Conservation (phyloP, 805 yeast genomes). For the Teunomyces aglyptinius region DNA sequence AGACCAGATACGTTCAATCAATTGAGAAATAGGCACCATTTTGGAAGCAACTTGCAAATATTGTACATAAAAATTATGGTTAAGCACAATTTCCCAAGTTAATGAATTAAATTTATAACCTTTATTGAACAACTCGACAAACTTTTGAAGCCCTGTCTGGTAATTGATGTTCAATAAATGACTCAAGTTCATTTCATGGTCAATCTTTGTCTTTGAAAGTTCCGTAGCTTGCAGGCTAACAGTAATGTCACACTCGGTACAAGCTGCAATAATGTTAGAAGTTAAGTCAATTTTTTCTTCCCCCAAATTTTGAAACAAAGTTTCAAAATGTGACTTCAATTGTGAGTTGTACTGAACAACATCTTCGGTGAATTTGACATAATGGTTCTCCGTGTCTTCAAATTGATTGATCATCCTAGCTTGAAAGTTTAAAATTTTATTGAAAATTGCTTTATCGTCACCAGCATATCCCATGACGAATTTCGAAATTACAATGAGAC, state of each 20-base stretch:
- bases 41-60: conserved; percentile 15
- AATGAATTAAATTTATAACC: conserved; percentile 29
- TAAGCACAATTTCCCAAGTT: conserved; percentile 34
- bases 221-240: neutral
- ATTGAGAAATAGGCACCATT: conserved; percentile 15
- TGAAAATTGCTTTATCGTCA: conserved; percentile 11
- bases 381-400: conserved; percentile 40
- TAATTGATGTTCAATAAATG: conserved; percentile 27
- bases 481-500: conserved; percentile 24
- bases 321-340: conserved; percentile 10
- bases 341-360: conserved; percentile 9
- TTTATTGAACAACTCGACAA: conserved; percentile 25
- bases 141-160: conserved; percentile 22
- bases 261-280: conserved; percentile 14
- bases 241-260: conserved; percentile 6
- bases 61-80: conserved; percentile 23
- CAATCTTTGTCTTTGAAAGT: conserved; percentile 6
- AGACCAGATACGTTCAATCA: conserved; percentile 22
- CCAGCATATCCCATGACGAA: conserved; percentile 17
- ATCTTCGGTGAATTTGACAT: conserved; percentile 23
- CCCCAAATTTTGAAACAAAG: conserved; percentile 6
- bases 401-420: conserved; percentile 32
- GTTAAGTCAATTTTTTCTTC: conserved; percentile 7
- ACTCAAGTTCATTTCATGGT: conserved; percentile 24
- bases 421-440: conserved; percentile 25